Base-by-base conservation (phyloP, 1,284 basidiomycete species). In the Ustilago shanxiensis region DNA sequence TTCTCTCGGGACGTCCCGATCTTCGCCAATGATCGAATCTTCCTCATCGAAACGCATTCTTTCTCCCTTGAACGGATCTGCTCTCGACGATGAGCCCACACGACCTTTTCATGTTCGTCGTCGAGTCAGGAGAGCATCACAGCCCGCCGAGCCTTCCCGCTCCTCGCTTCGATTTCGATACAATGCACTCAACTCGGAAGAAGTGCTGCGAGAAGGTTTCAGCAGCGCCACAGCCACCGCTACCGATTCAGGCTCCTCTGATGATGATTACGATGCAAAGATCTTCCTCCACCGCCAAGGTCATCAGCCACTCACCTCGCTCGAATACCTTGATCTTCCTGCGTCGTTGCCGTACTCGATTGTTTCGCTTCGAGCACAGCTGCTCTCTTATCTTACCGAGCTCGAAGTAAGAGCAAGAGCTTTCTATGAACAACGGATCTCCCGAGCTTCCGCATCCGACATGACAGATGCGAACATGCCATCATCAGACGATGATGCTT, bases 271-370 rank as follows among this genome's bases (percentile, higher is more conserved):
- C 58, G 58, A 79, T 28, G 20, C 59, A 6, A 10, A 55, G 5
- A 20, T 65, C 14, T 59, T 65, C 10, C 44, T 57, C 41, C 39
- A 39, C 31, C 47, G 57, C 1, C 59, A 45, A 33, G 37, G 57
- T 22, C 58, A 69, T 50, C 61, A 62, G 57, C 56, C 56, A 16
- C 52, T 66, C 45, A 66, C 60, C 6, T 78, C 77, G 53, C 77
- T 75, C 59, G 71, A 74, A 13, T 76, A 80, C 35, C 79, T 82
- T 51, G 80, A 82, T 53, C 67, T 82, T 16, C 72, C 80, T 1
- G 64, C 57, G 1, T 79, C 79, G 14, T 51, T 82, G 37, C 80
- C 80, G 1, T 82, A 79, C 55, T 70, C 79, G 39, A 72, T 82
- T 22, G 72, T 71, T 10, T 71, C 80, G 39, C 41, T 80, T n/a